A percentile compares a stretch with the other conserved stretches of the same genome.
phyloP scores from a whole-genome alignment of 495 filamentous ascomycete genomes.

The Trichoderma gamsii region DNA sequence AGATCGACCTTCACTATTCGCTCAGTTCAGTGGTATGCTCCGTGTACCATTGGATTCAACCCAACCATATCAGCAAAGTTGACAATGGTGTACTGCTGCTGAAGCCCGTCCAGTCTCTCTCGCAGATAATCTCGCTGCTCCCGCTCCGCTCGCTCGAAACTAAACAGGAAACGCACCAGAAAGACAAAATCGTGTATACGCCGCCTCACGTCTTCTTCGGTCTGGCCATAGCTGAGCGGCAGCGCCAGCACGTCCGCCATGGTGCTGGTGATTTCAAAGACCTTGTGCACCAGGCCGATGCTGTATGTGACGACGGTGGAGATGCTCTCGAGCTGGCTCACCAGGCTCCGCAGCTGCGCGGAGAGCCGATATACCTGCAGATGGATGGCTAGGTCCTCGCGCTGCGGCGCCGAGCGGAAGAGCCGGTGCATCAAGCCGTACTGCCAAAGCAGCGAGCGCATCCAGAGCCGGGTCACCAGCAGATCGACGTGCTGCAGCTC shows the following conservation, averaged over 20 bases:
- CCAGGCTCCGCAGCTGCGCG: conserved; percentile 15
- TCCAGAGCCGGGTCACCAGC: conserved; percentile 19
- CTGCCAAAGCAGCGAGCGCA: conserved; percentile 19
- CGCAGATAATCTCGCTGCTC: conserved; percentile 13
- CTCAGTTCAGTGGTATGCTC: not conserved
- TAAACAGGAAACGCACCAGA: conserved; percentile 15
- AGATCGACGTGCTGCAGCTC: conserved; percentile 18
- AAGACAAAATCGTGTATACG: conserved; percentile 14
- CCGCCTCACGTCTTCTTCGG: not conserved
- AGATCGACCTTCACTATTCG: no score
- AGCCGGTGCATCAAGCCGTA: conserved; percentile 15
- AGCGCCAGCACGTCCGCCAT: conserved; percentile 18
- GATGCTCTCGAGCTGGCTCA: conserved; percentile 3
- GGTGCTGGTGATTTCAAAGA: conserved; percentile 18
- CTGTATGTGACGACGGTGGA: conserved; percentile 17
- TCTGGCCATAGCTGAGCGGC: conserved; percentile 9
- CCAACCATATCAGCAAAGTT: conserved; percentile 9
- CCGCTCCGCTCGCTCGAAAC: conserved; percentile 1
- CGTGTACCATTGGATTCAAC: not conserved
- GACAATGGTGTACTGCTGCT: conserved; percentile 12
- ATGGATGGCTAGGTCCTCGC: conserved; percentile 12
- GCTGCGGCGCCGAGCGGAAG: conserved; percentile 15
- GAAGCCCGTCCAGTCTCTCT: conserved; percentile 2
- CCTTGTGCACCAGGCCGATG: conserved; percentile 18
- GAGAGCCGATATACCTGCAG: conserved; percentile 15